Percentiles rank a stretch among this genome's conserved stretches.
phyloP scores from a whole-genome alignment of 768 basidiomycete genomes.

The Suillus subluteus region DNA sequence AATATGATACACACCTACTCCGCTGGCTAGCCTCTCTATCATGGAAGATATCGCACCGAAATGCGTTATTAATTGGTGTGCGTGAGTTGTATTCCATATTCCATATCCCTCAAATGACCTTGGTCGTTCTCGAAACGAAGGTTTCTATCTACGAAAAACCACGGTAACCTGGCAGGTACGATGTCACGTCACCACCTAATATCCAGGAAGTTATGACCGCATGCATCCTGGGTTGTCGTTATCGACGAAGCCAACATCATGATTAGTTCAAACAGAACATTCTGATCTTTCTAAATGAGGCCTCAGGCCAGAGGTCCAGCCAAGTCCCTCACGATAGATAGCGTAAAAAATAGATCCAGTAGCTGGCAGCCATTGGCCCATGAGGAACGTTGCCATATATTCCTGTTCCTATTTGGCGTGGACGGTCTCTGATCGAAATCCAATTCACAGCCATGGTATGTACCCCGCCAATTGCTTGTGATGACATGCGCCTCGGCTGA shows the following conservation, averaged over 20 bases:
- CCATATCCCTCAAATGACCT: neutral
- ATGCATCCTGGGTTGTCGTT: neutral
- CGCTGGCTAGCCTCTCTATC: neutral
- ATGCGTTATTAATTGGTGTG: constrained; percentile 1
- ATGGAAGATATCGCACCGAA: neutral
- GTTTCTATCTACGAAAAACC: neutral
- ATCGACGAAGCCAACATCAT: neutral
- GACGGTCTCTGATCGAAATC: neutral
- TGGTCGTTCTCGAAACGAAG: neutral
- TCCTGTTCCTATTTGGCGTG: neutral
- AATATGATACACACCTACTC: neutral
- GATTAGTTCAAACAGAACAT: neutral
- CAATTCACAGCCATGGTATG: neutral
- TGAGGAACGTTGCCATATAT: neutral
- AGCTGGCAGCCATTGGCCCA: too few relatives aligned
- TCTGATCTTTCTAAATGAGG: neutral
- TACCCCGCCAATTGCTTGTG: neutral
- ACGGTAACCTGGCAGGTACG: neutral
- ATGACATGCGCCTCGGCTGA: neutral
- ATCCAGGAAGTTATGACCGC: neutral
- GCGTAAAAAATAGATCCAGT: neutral
- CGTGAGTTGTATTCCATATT: neutral
- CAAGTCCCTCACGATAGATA: neutral
- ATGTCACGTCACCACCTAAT: constrained; percentile 4
- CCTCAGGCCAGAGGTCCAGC: neutral